Percentiles rank a stretch among this genome's conserved stretches.
Conservation (phyloP, 345 rosid species). For the Abelmoschus esculentus region DNA sequence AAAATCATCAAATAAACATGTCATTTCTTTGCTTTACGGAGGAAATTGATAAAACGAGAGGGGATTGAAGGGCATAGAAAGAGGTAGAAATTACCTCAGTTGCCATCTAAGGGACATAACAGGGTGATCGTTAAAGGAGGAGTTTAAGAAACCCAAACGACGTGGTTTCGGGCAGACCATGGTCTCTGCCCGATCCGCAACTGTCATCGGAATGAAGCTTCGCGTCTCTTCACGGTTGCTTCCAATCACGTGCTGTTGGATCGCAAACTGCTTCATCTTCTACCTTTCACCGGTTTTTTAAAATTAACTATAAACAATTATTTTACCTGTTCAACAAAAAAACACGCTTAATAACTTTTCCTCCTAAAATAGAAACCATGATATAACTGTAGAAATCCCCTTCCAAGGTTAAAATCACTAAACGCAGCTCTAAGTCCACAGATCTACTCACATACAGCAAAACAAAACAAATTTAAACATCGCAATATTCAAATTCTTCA, state of each 20-base stretch:
- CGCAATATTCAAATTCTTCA: background rate
- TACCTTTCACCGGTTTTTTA: background rate
- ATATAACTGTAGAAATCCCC: background rate
- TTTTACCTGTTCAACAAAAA: background rate
- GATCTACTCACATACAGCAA: constrained; percentile 22
- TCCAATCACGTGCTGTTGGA: constrained; percentile 3
- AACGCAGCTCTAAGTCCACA: background rate
- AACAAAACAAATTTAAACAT: background rate
- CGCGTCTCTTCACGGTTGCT: constrained; percentile 1
- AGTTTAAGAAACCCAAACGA: constrained; percentile 1
- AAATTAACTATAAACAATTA: background rate
- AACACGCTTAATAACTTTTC: background rate
- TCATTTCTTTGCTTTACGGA: background rate
- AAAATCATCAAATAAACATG: constrained; percentile 8
- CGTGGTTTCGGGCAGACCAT: constrained; percentile 14
- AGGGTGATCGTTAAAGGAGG: constrained; percentile 7
- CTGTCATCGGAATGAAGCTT: background rate
- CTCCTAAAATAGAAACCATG: background rate
- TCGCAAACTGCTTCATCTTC: constrained; percentile 7
- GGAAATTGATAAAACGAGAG: too few relatives aligned
- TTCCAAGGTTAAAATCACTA: background rate
- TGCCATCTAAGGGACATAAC: constrained; percentile 14
- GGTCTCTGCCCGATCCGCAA: constrained; percentile 7
- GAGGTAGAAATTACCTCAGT: constrained; percentile 3
- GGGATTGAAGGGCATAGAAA: background rate